Base-by-base conservation (phyloP, 805 yeast species). In the Wickerhamomyces tratensis region DNA sequence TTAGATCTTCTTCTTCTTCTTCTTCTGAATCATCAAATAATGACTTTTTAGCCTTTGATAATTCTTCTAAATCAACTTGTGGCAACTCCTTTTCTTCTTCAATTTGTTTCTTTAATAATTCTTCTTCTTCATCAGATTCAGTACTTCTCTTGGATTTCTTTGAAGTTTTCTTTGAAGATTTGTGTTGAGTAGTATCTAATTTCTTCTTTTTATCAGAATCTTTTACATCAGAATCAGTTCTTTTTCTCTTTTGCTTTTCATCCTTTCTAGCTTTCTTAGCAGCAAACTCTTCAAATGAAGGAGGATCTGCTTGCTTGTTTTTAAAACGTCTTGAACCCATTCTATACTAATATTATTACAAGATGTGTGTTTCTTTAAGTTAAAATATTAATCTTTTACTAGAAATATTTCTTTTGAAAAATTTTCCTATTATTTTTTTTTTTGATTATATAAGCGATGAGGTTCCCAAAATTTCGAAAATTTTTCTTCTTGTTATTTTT, bases 241-340 rank as follows among this genome's bases (percentile, higher is more conserved):
- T 59, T 50, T 58, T 56, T 47, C 55, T 51, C 57, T 59, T 61
- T 43, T 31, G 34, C 55, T 57, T 64, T 45, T 62, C 61, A 45
- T 58, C 62, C 43, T 59, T 62, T 47, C 56, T 58, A 40, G 57
- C 60, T 41, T 67, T 70, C 54, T 66, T 76, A 47, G 72, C 71
- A 50, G 77, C 77, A 61, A 89, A 81, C 56, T 91, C 96, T 38
- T 91, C 98, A 48, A 81, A 69, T 6, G 88, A 60, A 33, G 96
- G 96, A 52, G 98, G 98, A 45, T 76, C 85, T 38, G 87, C 93
- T 68, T 91, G 98, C 72, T 86, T 91, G 56, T 86, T 83, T 65
- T 83, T 87, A 45, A 86, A 86, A 70, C 86, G 82, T 76, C 96
- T 83, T 47, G 68, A 65, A 62, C 98, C 98, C 95, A 89, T 86